Evolutionary conservation across 2,329 filamentous ascomycete genomes (phyloP).

Genomic region (Aspergillus tanneri): DNA sequence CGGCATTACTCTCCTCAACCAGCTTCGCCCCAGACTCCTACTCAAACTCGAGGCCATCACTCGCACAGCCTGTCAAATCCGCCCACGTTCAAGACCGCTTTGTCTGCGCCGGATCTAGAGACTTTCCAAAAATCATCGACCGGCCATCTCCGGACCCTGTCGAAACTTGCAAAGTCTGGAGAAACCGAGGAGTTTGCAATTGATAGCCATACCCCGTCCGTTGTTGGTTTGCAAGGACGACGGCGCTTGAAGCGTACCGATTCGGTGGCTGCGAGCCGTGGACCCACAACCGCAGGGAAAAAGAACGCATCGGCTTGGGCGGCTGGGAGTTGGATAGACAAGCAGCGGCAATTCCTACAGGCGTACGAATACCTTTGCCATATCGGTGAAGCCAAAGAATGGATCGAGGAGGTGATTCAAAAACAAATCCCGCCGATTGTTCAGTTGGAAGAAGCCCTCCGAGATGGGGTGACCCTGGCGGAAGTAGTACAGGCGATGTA

Average conservation of each 20-base stretch:
- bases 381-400: constrained; percentile 97
- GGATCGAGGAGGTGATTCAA: constrained; percentile 92
- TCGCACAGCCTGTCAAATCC: constrained; percentile 32
- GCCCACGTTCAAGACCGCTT: constrained; percentile 41
- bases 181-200: constrained; percentile 79
- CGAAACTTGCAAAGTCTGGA: constrained; percentile 73
- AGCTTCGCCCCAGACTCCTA: constrained; percentile 30
- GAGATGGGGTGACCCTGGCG: constrained; percentile 90
- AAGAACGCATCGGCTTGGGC: constrained; percentile 68
- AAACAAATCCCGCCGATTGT: constrained; percentile 87
- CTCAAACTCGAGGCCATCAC: constrained; percentile 31
- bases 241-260: constrained; percentile 73
- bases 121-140: constrained; percentile 85
- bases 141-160: constrained; percentile 81
- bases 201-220: constrained; percentile 74
- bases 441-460: constrained; percentile 84
- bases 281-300: constrained; percentile 44
- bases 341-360: constrained; percentile 91
- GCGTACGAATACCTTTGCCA: constrained; percentile 99
- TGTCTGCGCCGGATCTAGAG: constrained; percentile 72
- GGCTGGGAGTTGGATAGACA: constrained; percentile 96
- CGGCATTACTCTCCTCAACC: constrained; percentile 26
- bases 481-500: constrained; percentile 90
- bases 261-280: constrained; percentile 53
- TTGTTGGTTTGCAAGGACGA: constrained; percentile 81